Evolutionary conservation across 257 asterid species (phyloP).

Genomic region (Agastache rugosa): DNA sequence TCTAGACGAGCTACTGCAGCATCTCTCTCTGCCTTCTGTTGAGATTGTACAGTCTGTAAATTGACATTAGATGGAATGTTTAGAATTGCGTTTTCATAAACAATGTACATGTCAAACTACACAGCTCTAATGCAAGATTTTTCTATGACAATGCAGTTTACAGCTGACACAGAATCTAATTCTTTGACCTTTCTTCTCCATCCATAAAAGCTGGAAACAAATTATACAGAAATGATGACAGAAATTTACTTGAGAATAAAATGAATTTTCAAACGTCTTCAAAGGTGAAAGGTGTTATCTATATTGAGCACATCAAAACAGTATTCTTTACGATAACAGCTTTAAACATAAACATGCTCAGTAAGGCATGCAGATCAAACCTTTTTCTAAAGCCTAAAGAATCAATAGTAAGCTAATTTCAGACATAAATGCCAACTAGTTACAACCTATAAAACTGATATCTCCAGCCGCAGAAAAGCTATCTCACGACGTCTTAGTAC

Average conservation of each 20-base stretch:
- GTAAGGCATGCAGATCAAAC: not conserved
- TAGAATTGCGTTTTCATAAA: not conserved
- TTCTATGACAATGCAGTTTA: not conserved
- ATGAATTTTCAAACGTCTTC: not conserved
- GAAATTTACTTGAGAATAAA: not conserved
- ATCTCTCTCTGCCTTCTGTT: constrained; percentile 88
- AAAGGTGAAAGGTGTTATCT: constrained; percentile 3
- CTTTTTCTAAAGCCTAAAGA: constrained; percentile 28
- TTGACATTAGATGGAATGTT: constrained; percentile 13
- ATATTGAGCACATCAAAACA: not conserved
- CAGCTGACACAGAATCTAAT: not conserved
- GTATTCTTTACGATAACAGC: not conserved
- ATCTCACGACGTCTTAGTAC: not conserved
- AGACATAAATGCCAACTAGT: not conserved
- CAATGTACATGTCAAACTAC: not conserved
- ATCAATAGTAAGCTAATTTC: not conserved
- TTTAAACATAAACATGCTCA: not conserved
- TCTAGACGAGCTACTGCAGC: constrained; percentile 91
- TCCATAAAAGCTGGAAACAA: not conserved
- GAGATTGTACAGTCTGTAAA: constrained; percentile 79
- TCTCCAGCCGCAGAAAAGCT: constrained; percentile 2
- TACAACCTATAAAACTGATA: not conserved
- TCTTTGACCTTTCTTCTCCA: not conserved
- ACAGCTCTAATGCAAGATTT: not conserved
- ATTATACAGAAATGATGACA: not conserved